Base-by-base conservation (phyloP, 306 rosid genomes). In the Cajanus cajan region DNA sequence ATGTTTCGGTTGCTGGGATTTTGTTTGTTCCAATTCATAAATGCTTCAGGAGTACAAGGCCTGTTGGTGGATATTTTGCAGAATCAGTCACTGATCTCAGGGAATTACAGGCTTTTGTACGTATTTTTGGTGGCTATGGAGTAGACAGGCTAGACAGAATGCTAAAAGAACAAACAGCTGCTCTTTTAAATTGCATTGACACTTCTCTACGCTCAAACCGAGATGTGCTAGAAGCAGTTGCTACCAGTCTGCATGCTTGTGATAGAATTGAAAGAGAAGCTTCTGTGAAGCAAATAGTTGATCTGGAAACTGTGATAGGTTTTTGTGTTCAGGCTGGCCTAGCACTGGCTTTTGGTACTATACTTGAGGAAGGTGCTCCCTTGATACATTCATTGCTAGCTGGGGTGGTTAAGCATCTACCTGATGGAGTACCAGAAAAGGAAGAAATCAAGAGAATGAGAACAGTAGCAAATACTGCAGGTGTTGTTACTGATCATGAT, bases 111-210 rank as follows among this genome's bases (percentile, higher is more conserved):
- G 93, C 99, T 48, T 92, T 95, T 84, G 93, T 89, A 73, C 97
- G 93, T 43, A 80, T 90, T 67, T 95, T 95, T 82, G 99, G 99
- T 82, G 97, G 97, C 67, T 95, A 90, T 85, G 99, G 99, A 79
- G 98, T 95, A 68, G 99, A 95, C 81, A 91, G 96, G 87, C 84
- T 95, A 68, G 93, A 92, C 80, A 87, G 89, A 84, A 86, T 95
- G 96, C 93, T 95, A 71, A 95, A 95, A 89, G 99, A 95, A 81
- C 97, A 95, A 85, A 91, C 98, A 48, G 98, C 99, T 84, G 99
- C 99, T 50, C 99, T 95, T 84, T 83, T 95, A 80, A 95, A 93
- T 84, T 95, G 98, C 89, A 92, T 95, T 16, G 99, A 93, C 84
- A 91, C 97, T 54, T 89, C 99, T 16, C 73, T 95, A 80, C 85